Percentiles rank a stretch among this genome's conserved stretches.
Conservation (phyloP, 345 rosid genomes). For the Anacardium occidentale region DNA sequence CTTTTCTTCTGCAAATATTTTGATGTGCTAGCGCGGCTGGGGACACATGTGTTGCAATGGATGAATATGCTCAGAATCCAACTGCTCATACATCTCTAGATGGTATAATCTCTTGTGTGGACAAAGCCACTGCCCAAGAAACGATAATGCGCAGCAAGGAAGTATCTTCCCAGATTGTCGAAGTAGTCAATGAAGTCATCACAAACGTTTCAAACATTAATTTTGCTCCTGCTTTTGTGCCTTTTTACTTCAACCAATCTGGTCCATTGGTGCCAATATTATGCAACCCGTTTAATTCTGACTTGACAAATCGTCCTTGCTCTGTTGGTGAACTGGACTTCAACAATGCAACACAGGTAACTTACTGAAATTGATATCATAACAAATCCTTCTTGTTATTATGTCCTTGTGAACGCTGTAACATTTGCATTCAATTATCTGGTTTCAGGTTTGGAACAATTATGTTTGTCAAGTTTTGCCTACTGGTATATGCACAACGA, state of each 20-base stretch:
- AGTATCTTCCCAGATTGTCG: conserved; percentile 71
- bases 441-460: conserved; percentile 61
- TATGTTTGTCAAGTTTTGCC: conserved; percentile 73
- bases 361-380: background rate
- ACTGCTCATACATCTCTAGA: conserved; percentile 81
- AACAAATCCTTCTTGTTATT: no score
- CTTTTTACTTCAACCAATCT: conserved; percentile 84
- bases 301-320: conserved; percentile 63
- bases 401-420: no score
- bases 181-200: conserved; percentile 78
- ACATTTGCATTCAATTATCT: background rate
- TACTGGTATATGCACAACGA: conserved; percentile 57
- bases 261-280: conserved; percentile 81
- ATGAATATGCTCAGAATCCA: conserved; percentile 82
- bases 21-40: conserved; percentile 58
- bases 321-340: conserved; percentile 66
- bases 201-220: conserved; percentile 92
- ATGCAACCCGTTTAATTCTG: conserved; percentile 74
- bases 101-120: conserved; percentile 81
- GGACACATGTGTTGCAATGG: conserved; percentile 89
- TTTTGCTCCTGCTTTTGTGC: conserved; percentile 75
- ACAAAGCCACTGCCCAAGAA: conserved; percentile 75
- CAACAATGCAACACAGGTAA: conserved; percentile 81
- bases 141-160: conserved; percentile 64
- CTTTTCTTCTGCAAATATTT: background rate